A percentile compares a stretch with the other conserved stretches of the same genome.
phyloP scores from a whole-genome alignment of 371 early-diverging fungal species.

The Syncephalis plumigaleata region DNA sequence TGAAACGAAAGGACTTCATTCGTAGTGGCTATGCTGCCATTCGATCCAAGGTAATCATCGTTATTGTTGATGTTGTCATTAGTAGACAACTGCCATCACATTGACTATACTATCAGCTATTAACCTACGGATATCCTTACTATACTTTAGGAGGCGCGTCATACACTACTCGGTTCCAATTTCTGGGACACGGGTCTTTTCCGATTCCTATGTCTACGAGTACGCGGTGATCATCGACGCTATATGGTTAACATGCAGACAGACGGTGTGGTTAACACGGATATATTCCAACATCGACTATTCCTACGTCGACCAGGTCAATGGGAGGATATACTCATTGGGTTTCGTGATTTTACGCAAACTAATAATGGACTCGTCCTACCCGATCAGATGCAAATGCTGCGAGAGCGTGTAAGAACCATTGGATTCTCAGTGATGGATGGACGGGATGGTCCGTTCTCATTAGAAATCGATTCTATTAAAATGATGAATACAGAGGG shows the following conservation, averaged over 20 bases:
- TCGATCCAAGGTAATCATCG: conserved; percentile 58
- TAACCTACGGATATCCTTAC: not conserved
- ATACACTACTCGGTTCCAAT: conserved; percentile 53
- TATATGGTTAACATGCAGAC: conserved; percentile 87
- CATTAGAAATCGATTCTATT: conserved; percentile 79
- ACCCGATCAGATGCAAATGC: conserved; percentile 69
- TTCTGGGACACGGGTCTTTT: conserved; percentile 71
- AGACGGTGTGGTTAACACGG: conserved; percentile 58
- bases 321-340: conserved; percentile 85
- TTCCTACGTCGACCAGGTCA: conserved; percentile 66
- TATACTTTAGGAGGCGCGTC: conserved; percentile 21
- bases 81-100: too few species aligned
- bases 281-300: conserved; percentile 83
- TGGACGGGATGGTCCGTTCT: conserved; percentile 69
- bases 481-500: conserved; percentile 57
- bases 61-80: conserved; percentile 5
- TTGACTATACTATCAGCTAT: not conserved
- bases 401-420: conserved; percentile 63
- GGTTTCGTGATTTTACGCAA: conserved; percentile 78
- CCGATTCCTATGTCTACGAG: conserved; percentile 66
- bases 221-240: conserved; percentile 55
- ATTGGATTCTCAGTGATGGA: conserved; percentile 78
- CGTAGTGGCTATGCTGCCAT: conserved; percentile 84
- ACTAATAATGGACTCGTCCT: conserved; percentile 77
- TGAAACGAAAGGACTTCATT: conserved; percentile 38